Evolutionary conservation across 805 yeast genomes (phyloP).

Genomic region (Spathaspora sp.): DNA sequence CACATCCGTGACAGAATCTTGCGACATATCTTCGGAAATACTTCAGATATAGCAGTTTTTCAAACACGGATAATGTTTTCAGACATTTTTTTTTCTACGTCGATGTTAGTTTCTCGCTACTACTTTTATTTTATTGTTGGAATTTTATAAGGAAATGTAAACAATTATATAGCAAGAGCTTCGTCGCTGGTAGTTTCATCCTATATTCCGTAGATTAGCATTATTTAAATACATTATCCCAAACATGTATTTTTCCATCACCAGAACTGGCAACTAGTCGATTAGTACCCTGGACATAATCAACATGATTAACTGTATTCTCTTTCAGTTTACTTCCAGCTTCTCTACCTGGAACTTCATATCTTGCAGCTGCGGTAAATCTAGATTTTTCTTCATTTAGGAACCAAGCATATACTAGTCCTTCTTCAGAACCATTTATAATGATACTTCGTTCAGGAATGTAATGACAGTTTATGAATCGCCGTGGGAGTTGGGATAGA

Average conservation of each 20-base stretch:
- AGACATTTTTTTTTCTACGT: slow-evolving; percentile 3
- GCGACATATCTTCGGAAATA: neutral
- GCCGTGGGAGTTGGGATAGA: too few species aligned
- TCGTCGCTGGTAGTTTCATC: neutral
- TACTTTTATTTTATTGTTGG: too few species aligned
- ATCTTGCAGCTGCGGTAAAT: neutral
- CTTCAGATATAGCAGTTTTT: neutral
- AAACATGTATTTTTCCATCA: slow-evolving; percentile 17
- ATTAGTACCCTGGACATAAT: slow-evolving; percentile 5
- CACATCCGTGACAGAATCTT: neutral
- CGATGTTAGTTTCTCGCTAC: neutral
- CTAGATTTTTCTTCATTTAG: neutral
- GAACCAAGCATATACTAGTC: slow-evolving; percentile 15
- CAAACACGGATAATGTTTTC: neutral
- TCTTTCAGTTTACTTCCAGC: neutral
- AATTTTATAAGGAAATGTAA: too few species aligned
- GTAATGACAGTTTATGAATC: neutral
- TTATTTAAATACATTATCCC: slow-evolving; percentile 18
- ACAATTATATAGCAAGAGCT: too few species aligned
- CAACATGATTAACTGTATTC: neutral
- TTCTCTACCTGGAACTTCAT: neutral
- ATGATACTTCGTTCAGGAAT: slow-evolving; percentile 7
- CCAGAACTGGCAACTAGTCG: slow-evolving; percentile 17
- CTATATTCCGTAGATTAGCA: neutral
- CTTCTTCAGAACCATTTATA: slow-evolving; percentile 16